These are phyloP conservation scores for Mucor indicus DNA, from an alignment of 371 early-diverging fungal genomes.

Conservation along the genomic window DNA sequence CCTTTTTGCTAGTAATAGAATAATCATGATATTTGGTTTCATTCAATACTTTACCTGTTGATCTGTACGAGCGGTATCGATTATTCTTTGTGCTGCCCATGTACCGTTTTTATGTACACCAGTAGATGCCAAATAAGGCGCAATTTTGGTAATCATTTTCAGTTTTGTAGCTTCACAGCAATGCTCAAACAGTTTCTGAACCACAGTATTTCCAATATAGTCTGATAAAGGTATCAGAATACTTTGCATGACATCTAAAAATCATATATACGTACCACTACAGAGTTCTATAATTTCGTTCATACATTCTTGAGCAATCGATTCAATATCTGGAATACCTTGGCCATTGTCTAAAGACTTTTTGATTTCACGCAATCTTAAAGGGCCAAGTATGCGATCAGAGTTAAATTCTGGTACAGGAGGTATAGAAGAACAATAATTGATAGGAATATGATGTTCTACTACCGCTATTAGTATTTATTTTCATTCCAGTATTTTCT, in stretches of 20 bases:
- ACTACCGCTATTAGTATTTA: neutral
- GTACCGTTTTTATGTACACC: slow-evolving; percentile 92
- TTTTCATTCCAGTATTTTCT: neutral
- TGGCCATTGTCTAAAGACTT: slow-evolving; percentile 77
- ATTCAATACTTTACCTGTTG: slow-evolving; percentile 12
- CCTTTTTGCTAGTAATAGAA: too few relatives aligned
- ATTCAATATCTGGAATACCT: slow-evolving; percentile 42
- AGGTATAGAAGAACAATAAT: slow-evolving; percentile 66
- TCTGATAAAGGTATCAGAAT: slow-evolving; percentile 50
- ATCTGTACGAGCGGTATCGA: slow-evolving; percentile 62
- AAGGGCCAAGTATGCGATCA: slow-evolving; percentile 71
- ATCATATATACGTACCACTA: slow-evolving; percentile 29
- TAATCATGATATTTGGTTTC: too few relatives aligned
- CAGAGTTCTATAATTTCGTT: slow-evolving; percentile 43
- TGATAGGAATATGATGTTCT: slow-evolving; percentile 24
- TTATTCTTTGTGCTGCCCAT: slow-evolving; percentile 87
- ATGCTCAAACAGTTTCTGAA: slow-evolving; percentile 78
- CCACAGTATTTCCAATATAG: slow-evolving; percentile 85
- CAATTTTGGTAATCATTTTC: slow-evolving; percentile 45
- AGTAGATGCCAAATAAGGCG: slow-evolving; percentile 72
- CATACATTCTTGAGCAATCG: slow-evolving; percentile 68
- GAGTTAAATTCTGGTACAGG: slow-evolving; percentile 68
- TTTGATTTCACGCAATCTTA: slow-evolving; percentile 85
- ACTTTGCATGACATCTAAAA: neutral
- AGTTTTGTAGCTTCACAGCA: slow-evolving; percentile 50